These are phyloP conservation scores for Epichloe sylvatica DNA, from an alignment of 2,329 filamentous ascomycete species.

Conservation along the genomic window DNA sequence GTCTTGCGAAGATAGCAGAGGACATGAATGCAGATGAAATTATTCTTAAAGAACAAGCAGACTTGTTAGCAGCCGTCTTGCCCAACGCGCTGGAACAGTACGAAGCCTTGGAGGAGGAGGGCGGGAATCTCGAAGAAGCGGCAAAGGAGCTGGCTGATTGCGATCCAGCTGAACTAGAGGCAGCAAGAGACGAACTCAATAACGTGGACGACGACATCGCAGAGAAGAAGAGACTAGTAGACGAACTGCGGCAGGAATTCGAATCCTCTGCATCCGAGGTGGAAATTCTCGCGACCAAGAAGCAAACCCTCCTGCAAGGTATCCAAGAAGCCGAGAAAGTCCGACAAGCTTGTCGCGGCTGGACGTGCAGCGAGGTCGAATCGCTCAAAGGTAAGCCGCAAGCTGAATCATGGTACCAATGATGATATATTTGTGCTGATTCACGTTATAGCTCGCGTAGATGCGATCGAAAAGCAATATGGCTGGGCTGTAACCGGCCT, in stretches of 20 bases:
- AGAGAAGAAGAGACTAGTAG: conserved; percentile 53
- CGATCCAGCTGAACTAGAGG: conserved; percentile 64
- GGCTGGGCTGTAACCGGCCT: conserved; percentile 62
- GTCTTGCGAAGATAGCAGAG: conserved; percentile 58
- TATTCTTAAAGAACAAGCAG: conserved; percentile 52
- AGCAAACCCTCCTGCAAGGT: conserved; percentile 54
- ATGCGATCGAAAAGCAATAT: conserved; percentile 48
- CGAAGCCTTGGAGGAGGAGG: conserved; percentile 47
- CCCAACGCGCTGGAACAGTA: conserved; percentile 50
- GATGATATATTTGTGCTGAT: conserved; percentile 21
- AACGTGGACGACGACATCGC: conserved; percentile 54
- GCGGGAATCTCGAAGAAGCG: conserved; percentile 53
- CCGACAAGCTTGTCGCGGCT: conserved; percentile 78
- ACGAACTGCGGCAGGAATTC: conserved; percentile 51
- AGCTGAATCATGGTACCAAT: not conserved
- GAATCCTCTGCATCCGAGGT: conserved; percentile 53
- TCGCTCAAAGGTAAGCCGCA: conserved; percentile 52
- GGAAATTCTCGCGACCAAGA: conserved; percentile 48
- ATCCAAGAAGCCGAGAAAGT: conserved; percentile 73
- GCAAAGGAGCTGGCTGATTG: conserved; percentile 64
- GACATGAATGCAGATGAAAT: conserved; percentile 65
- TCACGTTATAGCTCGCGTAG: conserved; percentile 42
- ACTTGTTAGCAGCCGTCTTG: conserved; percentile 51
- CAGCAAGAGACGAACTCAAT: conserved; percentile 54
- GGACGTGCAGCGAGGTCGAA: conserved; percentile 70